Conservation (phyloP, 2,329 filamentous ascomycete genomes). For the Cordyceps cateniannulata region DNA sequence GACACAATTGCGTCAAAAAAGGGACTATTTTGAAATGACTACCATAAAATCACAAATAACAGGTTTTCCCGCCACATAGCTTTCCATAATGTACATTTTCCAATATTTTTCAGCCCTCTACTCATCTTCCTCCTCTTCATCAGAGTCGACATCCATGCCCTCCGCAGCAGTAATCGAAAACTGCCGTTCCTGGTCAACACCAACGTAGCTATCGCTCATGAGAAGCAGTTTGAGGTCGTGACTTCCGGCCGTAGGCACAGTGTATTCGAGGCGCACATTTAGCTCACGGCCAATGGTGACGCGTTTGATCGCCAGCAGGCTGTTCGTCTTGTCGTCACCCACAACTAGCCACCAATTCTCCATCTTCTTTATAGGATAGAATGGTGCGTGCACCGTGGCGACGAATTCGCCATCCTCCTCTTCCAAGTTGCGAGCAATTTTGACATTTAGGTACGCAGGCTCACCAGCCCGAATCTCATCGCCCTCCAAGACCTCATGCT, state of each 20-base stretch:
- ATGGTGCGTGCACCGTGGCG: slow-evolving; percentile 84
- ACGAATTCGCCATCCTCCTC: slow-evolving; percentile 63
- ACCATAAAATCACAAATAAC: neutral
- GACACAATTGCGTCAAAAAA: neutral
- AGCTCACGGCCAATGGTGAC: slow-evolving; percentile 78
- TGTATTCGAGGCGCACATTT: slow-evolving; percentile 78
- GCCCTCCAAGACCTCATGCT: slow-evolving; percentile 77
- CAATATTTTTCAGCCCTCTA: slow-evolving; percentile 2
- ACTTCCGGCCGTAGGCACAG: slow-evolving; percentile 74
- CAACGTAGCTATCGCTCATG: slow-evolving; percentile 96
- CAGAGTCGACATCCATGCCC: slow-evolving; percentile 89
- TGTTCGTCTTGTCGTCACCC: slow-evolving; percentile 84
- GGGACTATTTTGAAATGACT: neutral
- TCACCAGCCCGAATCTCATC: slow-evolving; percentile 75
- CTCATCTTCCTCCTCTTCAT: slow-evolving; percentile 47
- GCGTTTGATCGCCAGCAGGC: slow-evolving; percentile 85
- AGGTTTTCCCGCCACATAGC: slow-evolving; percentile 1
- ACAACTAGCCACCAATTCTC: slow-evolving; percentile 99
- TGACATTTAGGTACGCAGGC: slow-evolving; percentile 75
- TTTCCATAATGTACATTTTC: slow-evolving; percentile 12
- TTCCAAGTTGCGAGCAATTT: slow-evolving; percentile 77
- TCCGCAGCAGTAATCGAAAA: slow-evolving; percentile 84
- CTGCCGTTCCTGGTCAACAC: slow-evolving; percentile 89
- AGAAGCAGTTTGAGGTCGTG: slow-evolving; percentile 87
- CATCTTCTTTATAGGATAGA: slow-evolving; percentile 86